These are phyloP conservation scores for Calonectria leucothoes DNA, from an alignment of 2,329 filamentous ascomycete species.

Conservation along the genomic window DNA sequence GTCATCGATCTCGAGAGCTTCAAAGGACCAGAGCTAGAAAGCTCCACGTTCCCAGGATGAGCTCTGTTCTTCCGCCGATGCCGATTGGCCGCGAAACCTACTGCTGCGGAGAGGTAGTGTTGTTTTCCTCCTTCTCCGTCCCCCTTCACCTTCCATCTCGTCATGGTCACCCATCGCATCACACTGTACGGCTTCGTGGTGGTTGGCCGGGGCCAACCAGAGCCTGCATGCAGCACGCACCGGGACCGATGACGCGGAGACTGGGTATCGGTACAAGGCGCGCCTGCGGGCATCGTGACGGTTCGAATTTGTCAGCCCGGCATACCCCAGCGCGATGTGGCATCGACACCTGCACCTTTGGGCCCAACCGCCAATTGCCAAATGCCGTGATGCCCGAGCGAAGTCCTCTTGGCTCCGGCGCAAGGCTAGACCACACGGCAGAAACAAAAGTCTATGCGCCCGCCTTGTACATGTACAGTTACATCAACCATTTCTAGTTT, in stretches of 20 bases:
- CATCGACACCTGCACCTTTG: not conserved
- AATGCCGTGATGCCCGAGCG: not conserved
- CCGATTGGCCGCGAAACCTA: conserved; percentile 9
- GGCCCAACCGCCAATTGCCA: not conserved
- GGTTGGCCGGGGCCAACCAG: not conserved
- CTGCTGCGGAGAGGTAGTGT: not conserved
- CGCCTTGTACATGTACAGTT: conserved; percentile 7
- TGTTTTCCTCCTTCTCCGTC: not conserved
- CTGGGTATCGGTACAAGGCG: not conserved
- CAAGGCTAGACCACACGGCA: not conserved
- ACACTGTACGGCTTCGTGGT: not conserved
- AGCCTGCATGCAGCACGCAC: not conserved
- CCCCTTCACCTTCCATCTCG: too few relatives aligned
- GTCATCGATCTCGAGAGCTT: conserved; percentile 6
- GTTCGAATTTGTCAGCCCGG: conserved; percentile 3
- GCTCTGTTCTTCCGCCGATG: not conserved
- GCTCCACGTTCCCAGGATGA: not conserved
- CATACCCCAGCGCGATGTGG: not conserved
- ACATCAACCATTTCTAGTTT: not conserved
- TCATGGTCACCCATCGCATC: not conserved
- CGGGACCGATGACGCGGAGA: conserved; percentile 1
- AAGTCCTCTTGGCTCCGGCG: not conserved
- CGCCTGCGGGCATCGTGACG: not conserved
- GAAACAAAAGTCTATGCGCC: not conserved
- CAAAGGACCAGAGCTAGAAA: not conserved